A percentile compares a stretch with the other conserved stretches of the same genome.
phyloP scores from a whole-genome alignment of 2,329 filamentous ascomycete species.

The Aspergillus sp. region DNA sequence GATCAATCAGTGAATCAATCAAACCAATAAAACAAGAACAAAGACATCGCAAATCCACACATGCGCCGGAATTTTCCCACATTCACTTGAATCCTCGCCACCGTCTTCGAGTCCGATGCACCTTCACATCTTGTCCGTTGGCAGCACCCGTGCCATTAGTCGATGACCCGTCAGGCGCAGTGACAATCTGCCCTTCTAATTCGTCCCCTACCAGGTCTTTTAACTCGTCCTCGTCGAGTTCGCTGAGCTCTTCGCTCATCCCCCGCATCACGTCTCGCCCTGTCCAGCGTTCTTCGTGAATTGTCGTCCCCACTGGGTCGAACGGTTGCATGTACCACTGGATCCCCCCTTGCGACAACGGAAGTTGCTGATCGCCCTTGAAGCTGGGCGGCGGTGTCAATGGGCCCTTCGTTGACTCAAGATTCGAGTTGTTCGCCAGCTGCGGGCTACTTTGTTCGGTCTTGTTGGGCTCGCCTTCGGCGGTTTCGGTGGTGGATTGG shows the following conservation, averaged over 20 bases:
- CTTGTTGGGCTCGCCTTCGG: slow-evolving; percentile 25
- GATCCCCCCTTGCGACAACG: slow-evolving; percentile 71
- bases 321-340: slow-evolving; percentile 86
- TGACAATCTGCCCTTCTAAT: slow-evolving; percentile 19
- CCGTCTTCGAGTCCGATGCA: slow-evolving; percentile 31
- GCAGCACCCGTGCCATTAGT: slow-evolving; percentile 16
- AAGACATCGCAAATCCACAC: slow-evolving; percentile 5
- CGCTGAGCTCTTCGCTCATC: slow-evolving; percentile 84
- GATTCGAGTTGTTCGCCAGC: slow-evolving; percentile 48
- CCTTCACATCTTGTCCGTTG: slow-evolving; percentile 21
- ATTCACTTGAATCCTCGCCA: slow-evolving; percentile 30
- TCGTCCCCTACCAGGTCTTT: slow-evolving; percentile 65
- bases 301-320: slow-evolving; percentile 75
- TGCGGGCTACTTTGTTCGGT: slow-evolving; percentile 27
- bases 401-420: slow-evolving; percentile 23
- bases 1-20: background rate
- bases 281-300: slow-evolving; percentile 72
- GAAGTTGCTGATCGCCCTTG: slow-evolving; percentile 43
- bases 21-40: slow-evolving; percentile 11
- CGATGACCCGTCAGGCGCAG: slow-evolving; percentile 8
- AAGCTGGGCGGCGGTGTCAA: slow-evolving; percentile 43
- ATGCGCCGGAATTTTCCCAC: slow-evolving; percentile 3
- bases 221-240: slow-evolving; percentile 88
- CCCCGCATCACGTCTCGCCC: slow-evolving; percentile 69
- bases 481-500: slow-evolving; percentile 37